Evolutionary conservation across 192 early-diverging fungal species (phyloP).

Genomic region (Irineochytrium annulatum): DNA sequence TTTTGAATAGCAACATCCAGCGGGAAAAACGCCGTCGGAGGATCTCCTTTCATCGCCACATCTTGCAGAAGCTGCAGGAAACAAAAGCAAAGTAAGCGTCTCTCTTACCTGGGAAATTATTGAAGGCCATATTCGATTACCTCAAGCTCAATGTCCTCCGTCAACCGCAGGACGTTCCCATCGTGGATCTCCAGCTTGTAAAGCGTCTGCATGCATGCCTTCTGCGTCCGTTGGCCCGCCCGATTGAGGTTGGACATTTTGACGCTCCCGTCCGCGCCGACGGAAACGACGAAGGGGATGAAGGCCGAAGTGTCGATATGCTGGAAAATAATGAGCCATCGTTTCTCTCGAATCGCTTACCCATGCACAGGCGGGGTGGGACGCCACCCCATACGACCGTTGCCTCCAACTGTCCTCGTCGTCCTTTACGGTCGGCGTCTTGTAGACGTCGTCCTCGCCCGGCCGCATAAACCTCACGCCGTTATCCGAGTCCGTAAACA

Average conservation of each 20-base stretch:
- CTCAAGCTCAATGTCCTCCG: constrained; percentile 24
- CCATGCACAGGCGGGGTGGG: too few species aligned
- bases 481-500: constrained; percentile 28
- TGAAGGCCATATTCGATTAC: neutral
- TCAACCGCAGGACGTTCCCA: constrained; percentile 8
- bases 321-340: constrained; percentile 12
- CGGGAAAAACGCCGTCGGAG: constrained; percentile 20
- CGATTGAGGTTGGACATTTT: constrained; percentile 33
- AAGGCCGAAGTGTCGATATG: constrained; percentile 18
- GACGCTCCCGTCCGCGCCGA: constrained; percentile 31
- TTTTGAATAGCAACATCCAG: constrained; percentile 37
- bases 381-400: too few species aligned
- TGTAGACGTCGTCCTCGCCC: constrained; percentile 21
- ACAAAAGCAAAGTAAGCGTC: neutral
- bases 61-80: constrained; percentile 9
- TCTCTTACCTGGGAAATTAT: neutral
- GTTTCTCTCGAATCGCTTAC: neutral
- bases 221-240: constrained; percentile 6
- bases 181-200: constrained; percentile 29
- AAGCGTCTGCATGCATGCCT: constrained; percentile 13
- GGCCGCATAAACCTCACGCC: constrained; percentile 20
- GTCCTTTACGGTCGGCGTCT: constrained; percentile 1
- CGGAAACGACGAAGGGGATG: constrained; percentile 29
- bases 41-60: constrained; percentile 18
- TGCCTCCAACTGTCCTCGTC: too few species aligned